A percentile compares a stretch with the other conserved stretches of the same genome.
Conservation (phyloP, 768 basidiomycete genomes). For the Tricholoma flavovirens region DNA sequence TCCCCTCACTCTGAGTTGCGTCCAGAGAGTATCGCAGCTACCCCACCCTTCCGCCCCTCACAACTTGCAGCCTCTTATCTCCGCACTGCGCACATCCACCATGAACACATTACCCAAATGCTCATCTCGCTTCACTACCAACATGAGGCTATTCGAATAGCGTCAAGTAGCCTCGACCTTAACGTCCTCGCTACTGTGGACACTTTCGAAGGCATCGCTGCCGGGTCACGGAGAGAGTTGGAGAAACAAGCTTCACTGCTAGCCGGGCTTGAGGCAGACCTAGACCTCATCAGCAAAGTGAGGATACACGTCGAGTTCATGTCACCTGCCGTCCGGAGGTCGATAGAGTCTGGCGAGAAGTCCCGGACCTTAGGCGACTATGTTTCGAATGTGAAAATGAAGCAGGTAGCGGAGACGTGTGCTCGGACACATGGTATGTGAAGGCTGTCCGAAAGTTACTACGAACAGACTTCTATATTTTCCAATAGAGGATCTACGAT, state of each 20-base stretch:
- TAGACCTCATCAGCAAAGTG: slow-evolving; percentile 64
- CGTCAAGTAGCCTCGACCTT: slow-evolving; percentile 65
- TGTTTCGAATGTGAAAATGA: slow-evolving; percentile 75
- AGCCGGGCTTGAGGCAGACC: slow-evolving; percentile 59
- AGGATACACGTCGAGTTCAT: slow-evolving; percentile 72
- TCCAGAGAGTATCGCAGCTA: slow-evolving; percentile 55
- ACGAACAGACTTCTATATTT: background rate
- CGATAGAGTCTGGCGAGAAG: slow-evolving; percentile 66
- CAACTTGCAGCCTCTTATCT: slow-evolving; percentile 64
- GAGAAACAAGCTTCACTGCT: slow-evolving; percentile 61
- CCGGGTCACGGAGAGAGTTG: slow-evolving; percentile 55
- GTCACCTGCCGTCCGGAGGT: slow-evolving; percentile 56
- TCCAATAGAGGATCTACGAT: slow-evolving; percentile 49
- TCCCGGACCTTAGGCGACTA: slow-evolving; percentile 74
- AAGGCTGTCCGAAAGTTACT: background rate
- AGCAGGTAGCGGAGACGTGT: slow-evolving; percentile 71
- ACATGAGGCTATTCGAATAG: slow-evolving; percentile 65
- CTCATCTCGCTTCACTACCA: slow-evolving; percentile 56
- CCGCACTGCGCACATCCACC: slow-evolving; percentile 56
- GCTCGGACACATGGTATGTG: slow-evolving; percentile 59
- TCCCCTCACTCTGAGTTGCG: background rate
- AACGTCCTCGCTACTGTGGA: slow-evolving; percentile 68
- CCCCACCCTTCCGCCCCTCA: slow-evolving; percentile 67
- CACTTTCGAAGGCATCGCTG: slow-evolving; percentile 58
- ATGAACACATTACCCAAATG: slow-evolving; percentile 51